Conservation (phyloP, 805 yeast genomes). For the Kodamaea neixiangensis region DNA sequence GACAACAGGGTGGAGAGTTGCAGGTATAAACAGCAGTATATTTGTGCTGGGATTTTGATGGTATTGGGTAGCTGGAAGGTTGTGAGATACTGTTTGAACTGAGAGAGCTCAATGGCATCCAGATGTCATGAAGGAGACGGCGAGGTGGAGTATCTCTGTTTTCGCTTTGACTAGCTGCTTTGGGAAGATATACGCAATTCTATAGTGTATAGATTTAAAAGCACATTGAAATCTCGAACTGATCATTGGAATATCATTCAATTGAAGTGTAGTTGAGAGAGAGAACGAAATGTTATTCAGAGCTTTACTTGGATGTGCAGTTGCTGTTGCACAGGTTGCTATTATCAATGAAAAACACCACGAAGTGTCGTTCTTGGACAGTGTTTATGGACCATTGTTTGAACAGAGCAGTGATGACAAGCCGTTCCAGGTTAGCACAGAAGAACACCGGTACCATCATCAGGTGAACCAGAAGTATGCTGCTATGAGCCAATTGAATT, state of each 20-base stretch:
- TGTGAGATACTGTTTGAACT: neutral
- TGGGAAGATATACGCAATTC: slow-evolving; percentile 1
- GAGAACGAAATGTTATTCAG: neutral
- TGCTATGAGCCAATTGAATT: slow-evolving; percentile 18
- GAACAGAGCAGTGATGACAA: slow-evolving; percentile 9
- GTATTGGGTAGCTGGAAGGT: neutral
- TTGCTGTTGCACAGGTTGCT: slow-evolving; percentile 3
- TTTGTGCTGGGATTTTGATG: neutral
- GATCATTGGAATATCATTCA: too few species aligned
- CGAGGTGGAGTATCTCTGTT: neutral
- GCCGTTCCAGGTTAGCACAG: neutral
- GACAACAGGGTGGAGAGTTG: neutral
- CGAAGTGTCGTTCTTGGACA: slow-evolving; percentile 21
- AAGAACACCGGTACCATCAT: neutral
- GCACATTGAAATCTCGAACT: neutral
- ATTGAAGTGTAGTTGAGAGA: too few species aligned
- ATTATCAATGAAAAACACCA: neutral
- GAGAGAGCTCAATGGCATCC: neutral
- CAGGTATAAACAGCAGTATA: neutral
- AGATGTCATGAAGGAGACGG: neutral
- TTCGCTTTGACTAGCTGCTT: neutral
- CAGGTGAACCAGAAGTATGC: slow-evolving; percentile 16
- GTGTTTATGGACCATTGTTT: slow-evolving; percentile 29
- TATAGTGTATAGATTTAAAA: neutral
- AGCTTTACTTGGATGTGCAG: neutral